Evolutionary conservation across 1,284 basidiomycete genomes (phyloP).

Genomic region (Puccinia sorghi): DNA sequence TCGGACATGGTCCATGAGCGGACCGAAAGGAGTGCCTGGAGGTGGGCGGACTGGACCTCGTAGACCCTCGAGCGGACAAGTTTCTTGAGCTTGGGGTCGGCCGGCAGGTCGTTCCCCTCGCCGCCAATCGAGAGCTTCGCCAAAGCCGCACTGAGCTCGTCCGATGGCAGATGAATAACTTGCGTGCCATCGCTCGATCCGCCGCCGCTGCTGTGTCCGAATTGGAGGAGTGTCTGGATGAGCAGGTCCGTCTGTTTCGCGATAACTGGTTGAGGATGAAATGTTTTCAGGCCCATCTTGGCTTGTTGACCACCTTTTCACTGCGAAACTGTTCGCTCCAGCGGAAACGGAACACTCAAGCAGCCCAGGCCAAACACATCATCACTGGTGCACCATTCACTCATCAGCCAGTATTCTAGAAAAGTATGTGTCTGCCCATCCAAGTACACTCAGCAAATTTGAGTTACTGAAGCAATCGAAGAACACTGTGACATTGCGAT

Average conservation of each 20-base stretch:
- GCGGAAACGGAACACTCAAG: no score
- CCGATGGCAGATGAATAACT: not conserved
- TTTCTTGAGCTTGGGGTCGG: slow-evolving; percentile 3
- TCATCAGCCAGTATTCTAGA: no score
- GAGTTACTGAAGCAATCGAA: no score
- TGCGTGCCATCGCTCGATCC: not conserved
- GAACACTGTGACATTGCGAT: no score
- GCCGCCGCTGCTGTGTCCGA: not conserved
- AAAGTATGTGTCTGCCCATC: no score
- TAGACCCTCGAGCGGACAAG: slow-evolving; percentile 9
- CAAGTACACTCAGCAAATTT: no score
- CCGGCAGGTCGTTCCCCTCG: not conserved
- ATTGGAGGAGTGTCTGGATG: slow-evolving; percentile 23
- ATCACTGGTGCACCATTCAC: no score
- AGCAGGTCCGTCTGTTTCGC: slow-evolving; percentile 12
- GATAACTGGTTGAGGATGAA: not conserved
- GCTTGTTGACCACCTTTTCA: no score
- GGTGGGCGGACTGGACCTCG: not conserved
- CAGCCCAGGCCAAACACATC: no score
- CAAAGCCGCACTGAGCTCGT: not conserved
- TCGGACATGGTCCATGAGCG: slow-evolving; percentile 95
- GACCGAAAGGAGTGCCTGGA: slow-evolving; percentile 58
- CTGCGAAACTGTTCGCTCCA: no score
- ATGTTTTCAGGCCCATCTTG: not conserved
- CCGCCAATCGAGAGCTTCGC: not conserved